Evolutionary conservation across 73 alveolate genomes (phyloP).

Genomic region (Strombidium stylifer): DNA sequence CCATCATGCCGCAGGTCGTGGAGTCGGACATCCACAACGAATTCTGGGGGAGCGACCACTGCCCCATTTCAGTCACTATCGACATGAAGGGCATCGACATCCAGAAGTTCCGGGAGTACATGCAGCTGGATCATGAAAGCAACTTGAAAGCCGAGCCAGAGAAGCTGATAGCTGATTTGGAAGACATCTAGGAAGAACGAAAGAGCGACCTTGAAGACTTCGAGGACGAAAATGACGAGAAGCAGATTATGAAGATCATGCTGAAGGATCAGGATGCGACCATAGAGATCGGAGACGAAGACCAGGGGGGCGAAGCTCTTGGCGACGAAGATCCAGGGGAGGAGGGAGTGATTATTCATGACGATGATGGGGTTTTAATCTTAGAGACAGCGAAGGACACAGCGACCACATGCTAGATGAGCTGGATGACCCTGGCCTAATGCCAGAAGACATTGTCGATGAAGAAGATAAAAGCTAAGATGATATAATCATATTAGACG

Average conservation of each 20-base stretch:
- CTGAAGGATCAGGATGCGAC: not conserved
- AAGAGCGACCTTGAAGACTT: constrained; percentile 29
- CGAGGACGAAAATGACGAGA: not conserved
- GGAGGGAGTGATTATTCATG: not conserved
- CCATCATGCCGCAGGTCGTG: constrained; percentile 22
- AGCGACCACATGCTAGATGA: too few relatives aligned
- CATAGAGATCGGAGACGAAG: not conserved
- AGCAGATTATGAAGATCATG: not conserved
- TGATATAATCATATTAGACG: too few relatives aligned
- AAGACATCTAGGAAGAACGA: constrained; percentile 11
- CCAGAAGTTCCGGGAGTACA: constrained; percentile 13
- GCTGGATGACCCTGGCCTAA: too few relatives aligned
- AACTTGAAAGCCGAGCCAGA: constrained; percentile 29
- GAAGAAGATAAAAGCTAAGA: too few relatives aligned
- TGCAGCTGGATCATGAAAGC: constrained; percentile 21
- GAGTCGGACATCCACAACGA: constrained; percentile 67
- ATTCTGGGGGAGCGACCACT: constrained; percentile 79
- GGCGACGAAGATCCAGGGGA: constrained; percentile 13
- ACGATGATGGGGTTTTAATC: too few relatives aligned
- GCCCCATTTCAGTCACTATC: constrained; percentile 52
- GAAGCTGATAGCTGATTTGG: constrained; percentile 24
- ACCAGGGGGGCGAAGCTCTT: not conserved
- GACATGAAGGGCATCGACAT: constrained; percentile 11
- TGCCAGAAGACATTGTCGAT: too few relatives aligned
- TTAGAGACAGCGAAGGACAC: too few relatives aligned